Conservation (phyloP, 192 early-diverging fungal species). For the Linnemannia zychae region DNA sequence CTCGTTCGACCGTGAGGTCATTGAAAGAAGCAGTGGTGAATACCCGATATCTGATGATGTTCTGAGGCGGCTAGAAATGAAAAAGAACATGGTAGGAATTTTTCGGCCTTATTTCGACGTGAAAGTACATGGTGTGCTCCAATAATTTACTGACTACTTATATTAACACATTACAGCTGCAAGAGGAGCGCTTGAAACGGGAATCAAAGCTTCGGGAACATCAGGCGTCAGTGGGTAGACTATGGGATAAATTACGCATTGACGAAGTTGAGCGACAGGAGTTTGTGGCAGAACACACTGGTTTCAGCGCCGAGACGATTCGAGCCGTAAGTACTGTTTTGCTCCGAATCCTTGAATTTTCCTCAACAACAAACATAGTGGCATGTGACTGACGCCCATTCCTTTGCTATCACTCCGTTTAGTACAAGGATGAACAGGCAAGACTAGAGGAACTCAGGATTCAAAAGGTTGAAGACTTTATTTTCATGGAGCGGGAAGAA, state of each 20-base stretch:
- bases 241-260: constrained; percentile 44
- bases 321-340: constrained; percentile 31
- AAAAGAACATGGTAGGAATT: constrained; percentile 17
- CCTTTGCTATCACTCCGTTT: not conserved
- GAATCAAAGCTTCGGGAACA: constrained; percentile 36
- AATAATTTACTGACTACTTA: not conserved
- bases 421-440: constrained; percentile 60
- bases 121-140: not conserved
- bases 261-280: constrained; percentile 43
- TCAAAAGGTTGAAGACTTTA: constrained; percentile 60
- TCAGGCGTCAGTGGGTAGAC: constrained; percentile 12
- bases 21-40: not conserved
- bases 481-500: constrained; percentile 49
- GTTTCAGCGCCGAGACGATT: constrained; percentile 28
- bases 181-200: constrained; percentile 32
- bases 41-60: constrained; percentile 34
- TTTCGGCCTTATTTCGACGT: not conserved
- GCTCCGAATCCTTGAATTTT: not conserved
- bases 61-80: constrained; percentile 36
- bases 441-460: constrained; percentile 55
- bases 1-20: constrained; percentile 34
- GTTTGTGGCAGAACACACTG: constrained; percentile 21
- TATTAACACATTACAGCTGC: constrained; percentile 11
- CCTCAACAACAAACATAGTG: not conserved
- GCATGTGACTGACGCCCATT: not conserved